phyloP scores from a whole-genome alignment of 2,329 filamentous ascomycete species.

The Penicillium rolfsii region DNA sequence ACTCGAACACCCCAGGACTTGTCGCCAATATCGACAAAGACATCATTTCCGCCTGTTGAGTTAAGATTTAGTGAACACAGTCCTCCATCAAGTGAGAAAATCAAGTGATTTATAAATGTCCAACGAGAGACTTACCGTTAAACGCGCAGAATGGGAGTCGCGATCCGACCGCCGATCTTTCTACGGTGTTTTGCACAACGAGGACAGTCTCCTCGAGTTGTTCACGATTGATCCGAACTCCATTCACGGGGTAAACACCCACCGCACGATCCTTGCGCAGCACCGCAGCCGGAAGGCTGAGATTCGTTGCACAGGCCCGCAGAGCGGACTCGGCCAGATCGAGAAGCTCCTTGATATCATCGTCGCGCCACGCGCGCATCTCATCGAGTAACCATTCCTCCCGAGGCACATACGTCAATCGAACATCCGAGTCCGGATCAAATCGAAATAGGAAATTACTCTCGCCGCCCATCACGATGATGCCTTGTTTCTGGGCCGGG shows the following conservation, averaged over 20 bases:
- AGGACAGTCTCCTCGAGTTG: conserved; percentile 94
- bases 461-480: conserved; percentile 94
- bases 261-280: conserved; percentile 88
- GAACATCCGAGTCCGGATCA: conserved; percentile 64
- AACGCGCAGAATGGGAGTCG: conserved; percentile 92
- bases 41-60: conserved; percentile 75
- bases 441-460: conserved; percentile 93
- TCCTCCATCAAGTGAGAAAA: neutral
- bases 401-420: conserved; percentile 66
- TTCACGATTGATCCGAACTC: conserved; percentile 76
- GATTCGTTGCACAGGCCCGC: conserved; percentile 75
- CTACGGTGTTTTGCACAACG: conserved; percentile 88
- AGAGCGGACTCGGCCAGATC: conserved; percentile 87
- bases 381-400: conserved; percentile 64
- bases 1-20: conserved; percentile 94
- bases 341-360: conserved; percentile 77
- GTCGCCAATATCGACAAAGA: conserved; percentile 98
- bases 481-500: conserved; percentile 69
- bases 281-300: conserved; percentile 77
- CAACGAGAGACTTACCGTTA: conserved; percentile 62
- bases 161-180: conserved; percentile 71
- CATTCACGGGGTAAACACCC: conserved; percentile 69
- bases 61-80: neutral
- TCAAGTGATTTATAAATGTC: neutral
- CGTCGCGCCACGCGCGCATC: conserved; percentile 55